Base-by-base conservation (phyloP, 345 rosid species). In the Gossypium stocksii region DNA sequence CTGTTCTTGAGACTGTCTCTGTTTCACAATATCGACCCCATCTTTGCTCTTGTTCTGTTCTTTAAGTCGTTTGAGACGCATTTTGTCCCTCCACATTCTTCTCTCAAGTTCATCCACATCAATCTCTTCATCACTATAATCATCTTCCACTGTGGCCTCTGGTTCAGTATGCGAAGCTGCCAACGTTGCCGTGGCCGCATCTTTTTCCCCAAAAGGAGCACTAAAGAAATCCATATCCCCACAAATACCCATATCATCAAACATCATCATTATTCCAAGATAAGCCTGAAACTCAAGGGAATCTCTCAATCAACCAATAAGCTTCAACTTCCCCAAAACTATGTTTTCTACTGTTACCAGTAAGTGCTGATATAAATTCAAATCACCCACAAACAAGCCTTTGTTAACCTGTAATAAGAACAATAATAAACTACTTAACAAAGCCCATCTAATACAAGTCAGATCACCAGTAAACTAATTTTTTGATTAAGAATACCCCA, bases 51-150 rank as follows among this genome's bases (percentile, higher is more conserved):
- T 49, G 53, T 49, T 49, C n/a, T 49, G 53, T 20, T 90, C 97
- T 82, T 87, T 92, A 45, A 87, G 86, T 83, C 83, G 74, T 77
- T 87, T 94, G 41, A 86, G 65, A 64, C 91, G 95, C 86, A 88
- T 74, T 66, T 85, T 90, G 84, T 89, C 81, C 87, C 80, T 87
- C 97, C 97, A 90, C 87, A 92, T 85, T 82, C 92, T 81, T 81
- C 85, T 83, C 87, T 92, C 94, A 16, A 94, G 97, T 81, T 89
- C 97, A 56, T 87, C 91, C 62, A 89, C 86, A 9, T 79, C 93
- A 57, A 83, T 82, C 61, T 94, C 97, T 38, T 91, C 93, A 73
- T 89, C 98, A 16, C 83, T 78, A 64, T 78, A 84, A 65, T 92
- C 94, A 71, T 88, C 88, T 75, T 79, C 85, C 78, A 77, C 66